Evolutionary conservation across 805 yeast genomes (phyloP).

Genomic region (Candida manassasensis): DNA sequence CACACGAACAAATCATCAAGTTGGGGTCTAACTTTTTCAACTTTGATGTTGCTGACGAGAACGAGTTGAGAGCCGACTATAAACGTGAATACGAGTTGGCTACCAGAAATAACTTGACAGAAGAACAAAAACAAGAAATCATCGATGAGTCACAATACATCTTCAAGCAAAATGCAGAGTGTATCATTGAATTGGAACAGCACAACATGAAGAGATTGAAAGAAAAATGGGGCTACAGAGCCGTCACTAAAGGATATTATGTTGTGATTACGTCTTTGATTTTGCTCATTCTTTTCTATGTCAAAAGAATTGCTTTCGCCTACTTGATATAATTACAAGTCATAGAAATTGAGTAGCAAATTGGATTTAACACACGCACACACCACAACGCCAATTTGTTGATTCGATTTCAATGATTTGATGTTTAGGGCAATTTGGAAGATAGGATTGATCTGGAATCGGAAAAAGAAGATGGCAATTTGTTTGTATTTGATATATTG

Average conservation of each 20-base stretch:
- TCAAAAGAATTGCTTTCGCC: conserved; percentile 26
- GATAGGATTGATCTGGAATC: too few species aligned
- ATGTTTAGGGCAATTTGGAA: too few species aligned
- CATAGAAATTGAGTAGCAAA: too few species aligned
- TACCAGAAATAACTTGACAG: conserved; percentile 67
- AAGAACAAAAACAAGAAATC: conserved; percentile 63
- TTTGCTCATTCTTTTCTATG: conserved; percentile 28
- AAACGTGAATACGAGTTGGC: conserved; percentile 74
- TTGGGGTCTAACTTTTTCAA: conserved; percentile 68
- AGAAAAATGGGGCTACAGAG: conserved; percentile 50
- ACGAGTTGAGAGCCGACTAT: conserved; percentile 57
- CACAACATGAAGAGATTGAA: conserved; percentile 58
- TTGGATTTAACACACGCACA: too few species aligned
- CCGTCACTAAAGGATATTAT: conserved; percentile 50
- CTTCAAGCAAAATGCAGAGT: conserved; percentile 55
- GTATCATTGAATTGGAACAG: conserved; percentile 62
- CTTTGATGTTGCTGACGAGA: conserved; percentile 66
- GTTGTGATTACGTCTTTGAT: conserved; percentile 28
- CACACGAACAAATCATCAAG: conserved; percentile 57
- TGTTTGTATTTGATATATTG: too few species aligned
- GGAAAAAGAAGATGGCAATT: too few species aligned
- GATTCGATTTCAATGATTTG: too few species aligned
- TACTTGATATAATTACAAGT: conserved; percentile 8
- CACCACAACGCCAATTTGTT: too few species aligned
- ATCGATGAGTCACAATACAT: conserved; percentile 64